A percentile compares a stretch with the other conserved stretches of the same genome.
These are phyloP conservation scores for Dioscorea zingiberensis DNA, from an alignment of 106 monocot species.

Conservation along the genomic window DNA sequence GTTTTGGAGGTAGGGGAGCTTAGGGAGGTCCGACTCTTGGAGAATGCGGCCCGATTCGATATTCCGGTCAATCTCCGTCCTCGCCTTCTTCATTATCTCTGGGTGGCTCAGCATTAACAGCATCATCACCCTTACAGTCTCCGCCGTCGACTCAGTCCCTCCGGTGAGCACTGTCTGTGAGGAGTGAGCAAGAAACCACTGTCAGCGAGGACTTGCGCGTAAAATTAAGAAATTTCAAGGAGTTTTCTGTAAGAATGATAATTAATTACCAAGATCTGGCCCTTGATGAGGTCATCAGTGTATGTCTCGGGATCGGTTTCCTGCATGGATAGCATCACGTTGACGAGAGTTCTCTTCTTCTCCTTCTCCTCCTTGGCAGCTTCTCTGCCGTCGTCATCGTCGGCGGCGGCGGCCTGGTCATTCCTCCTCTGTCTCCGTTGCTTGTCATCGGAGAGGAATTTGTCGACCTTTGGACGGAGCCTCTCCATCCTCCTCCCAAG, in stretches of 20 bases:
- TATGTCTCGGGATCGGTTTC: not conserved
- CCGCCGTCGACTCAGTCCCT: slow-evolving; percentile 19
- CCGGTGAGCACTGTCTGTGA: slow-evolving; percentile 10
- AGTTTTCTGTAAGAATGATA: not conserved
- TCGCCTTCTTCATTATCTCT: slow-evolving; percentile 3
- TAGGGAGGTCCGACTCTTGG: slow-evolving; percentile 21
- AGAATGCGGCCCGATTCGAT: slow-evolving; percentile 13
- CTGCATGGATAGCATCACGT: not conserved
- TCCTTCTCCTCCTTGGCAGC: not conserved
- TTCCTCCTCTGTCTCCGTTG: not conserved
- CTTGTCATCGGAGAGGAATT: not conserved
- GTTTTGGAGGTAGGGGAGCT: slow-evolving; percentile 26
- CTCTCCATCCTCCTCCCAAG: not conserved
- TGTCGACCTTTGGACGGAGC: not conserved
- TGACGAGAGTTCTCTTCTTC: not conserved
- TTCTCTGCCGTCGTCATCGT: too few species aligned
- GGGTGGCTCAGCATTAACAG: slow-evolving; percentile 37
- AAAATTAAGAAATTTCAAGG: not conserved
- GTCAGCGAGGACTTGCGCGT: too few species aligned
- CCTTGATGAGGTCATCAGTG: not conserved
- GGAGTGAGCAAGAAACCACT: not conserved
- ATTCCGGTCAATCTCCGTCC: slow-evolving; percentile 18
- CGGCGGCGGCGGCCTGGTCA: not conserved
- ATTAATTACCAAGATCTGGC: not conserved
- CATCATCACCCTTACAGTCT: slow-evolving; percentile 33